phyloP scores from a whole-genome alignment of 2,329 filamentous ascomycete genomes.

The Albifimbria verrucaria region DNA sequence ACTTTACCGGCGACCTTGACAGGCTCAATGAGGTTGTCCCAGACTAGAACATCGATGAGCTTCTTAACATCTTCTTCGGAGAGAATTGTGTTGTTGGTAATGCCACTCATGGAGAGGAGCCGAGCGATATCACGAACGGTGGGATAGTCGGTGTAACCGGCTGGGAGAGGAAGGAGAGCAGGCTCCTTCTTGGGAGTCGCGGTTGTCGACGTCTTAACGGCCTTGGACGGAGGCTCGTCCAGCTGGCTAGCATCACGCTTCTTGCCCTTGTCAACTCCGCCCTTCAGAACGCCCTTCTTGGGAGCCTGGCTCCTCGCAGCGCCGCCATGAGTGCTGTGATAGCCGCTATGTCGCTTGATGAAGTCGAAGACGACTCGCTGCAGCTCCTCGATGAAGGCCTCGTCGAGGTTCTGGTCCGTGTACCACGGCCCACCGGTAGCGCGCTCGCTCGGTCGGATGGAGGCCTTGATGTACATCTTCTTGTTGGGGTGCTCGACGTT shows the following conservation, averaged over 20 bases:
- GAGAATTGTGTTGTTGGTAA: slow-evolving; percentile 70
- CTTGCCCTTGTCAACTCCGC: slow-evolving; percentile 40
- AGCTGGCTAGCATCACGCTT: slow-evolving; percentile 48
- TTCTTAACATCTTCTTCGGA: slow-evolving; percentile 77
- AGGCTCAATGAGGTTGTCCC: slow-evolving; percentile 78
- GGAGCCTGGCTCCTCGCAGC: slow-evolving; percentile 41
- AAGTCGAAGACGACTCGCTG: slow-evolving; percentile 70
- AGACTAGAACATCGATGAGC: slow-evolving; percentile 82
- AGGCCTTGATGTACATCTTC: slow-evolving; percentile 93
- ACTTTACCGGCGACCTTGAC: slow-evolving; percentile 47
- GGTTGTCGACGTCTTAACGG: slow-evolving; percentile 17
- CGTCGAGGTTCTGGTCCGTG: slow-evolving; percentile 84
- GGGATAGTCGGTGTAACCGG: slow-evolving; percentile 74
- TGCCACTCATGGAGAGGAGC: slow-evolving; percentile 64
- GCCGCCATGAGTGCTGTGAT: slow-evolving; percentile 41
- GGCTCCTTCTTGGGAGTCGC: slow-evolving; percentile 26
- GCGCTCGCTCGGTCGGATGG: slow-evolving; percentile 80
- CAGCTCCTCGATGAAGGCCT: slow-evolving; percentile 78
- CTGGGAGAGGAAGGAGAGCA: slow-evolving; percentile 50
- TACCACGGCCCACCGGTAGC: slow-evolving; percentile 95
- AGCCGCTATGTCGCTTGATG: slow-evolving; percentile 70
- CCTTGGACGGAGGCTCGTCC: slow-evolving; percentile 26
- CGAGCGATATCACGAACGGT: slow-evolving; percentile 75
- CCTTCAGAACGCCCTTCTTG: slow-evolving; percentile 54
- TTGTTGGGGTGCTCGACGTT: slow-evolving; percentile 86